Base-by-base conservation (phyloP, 192 early-diverging fungal genomes). In the Diversispora epigaea region DNA sequence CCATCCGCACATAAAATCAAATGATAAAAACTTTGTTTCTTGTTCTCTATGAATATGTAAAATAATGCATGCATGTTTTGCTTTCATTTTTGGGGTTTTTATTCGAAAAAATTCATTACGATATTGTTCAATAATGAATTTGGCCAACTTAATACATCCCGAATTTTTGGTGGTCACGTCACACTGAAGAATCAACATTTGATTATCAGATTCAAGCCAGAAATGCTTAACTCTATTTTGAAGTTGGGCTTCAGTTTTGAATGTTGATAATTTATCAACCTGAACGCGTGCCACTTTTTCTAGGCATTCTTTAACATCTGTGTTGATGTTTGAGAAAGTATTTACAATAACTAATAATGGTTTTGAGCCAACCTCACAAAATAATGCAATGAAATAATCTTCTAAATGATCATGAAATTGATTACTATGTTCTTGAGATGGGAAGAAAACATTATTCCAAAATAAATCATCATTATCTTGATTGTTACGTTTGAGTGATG, bases 1-100 rank as follows among this genome's bases (percentile, higher is more conserved):
- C 73, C 73, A 74, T 15, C 73, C 73, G 67, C 58, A 74, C 54
- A 74, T 44, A 7, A 74, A 74, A 45, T 74, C 17, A 40, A 74
- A 74, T 15, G 11, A 71, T 39, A 10, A 17, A 15, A 47, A 50
- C 3, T 39, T 15, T n/a, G 19, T 9, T 68, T 4, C 19, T 22
- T 74, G 65, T 50, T 47, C 73, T 19, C 60, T 17, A 45, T 67
- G 22, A 15, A 63, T 22, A 74, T 74, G 73, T 12, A 74, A 12
- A 17, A 74, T 74, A 6, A 74, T 74, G 32, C 73, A 74, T n/a
- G 32, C 73, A 50, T 64, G 62, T 50, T 74, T 74, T 14, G 41
- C 45, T 68, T 6, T 39, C 14, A 9, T 68, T 0, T 44, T 43
- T 17, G 6, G 7, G 15, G 25, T 25, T 64, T 74, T 17, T 17